Percentiles rank a stretch among this genome's conserved stretches.
phyloP scores from a whole-genome alignment of 441 rosid species.

The Erodium trifolium region DNA sequence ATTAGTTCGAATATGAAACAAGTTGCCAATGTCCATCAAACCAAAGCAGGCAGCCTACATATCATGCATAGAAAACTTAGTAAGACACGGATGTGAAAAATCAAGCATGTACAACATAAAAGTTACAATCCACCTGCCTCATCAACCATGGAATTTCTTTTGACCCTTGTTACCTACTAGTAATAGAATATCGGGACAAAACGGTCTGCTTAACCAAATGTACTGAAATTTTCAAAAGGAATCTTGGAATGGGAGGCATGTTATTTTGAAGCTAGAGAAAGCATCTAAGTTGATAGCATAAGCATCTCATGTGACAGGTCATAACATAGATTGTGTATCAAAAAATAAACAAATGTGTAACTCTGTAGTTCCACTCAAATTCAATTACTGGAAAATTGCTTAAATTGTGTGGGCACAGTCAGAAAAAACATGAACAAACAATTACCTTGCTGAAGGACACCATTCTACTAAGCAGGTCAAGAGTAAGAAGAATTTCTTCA shows the following conservation, averaged over 20 bases:
- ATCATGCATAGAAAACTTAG: conserved; percentile 17
- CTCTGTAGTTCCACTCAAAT: conserved; percentile 1
- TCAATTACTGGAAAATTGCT: conserved; percentile 1
- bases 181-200: background rate
- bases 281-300: background rate
- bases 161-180: background rate
- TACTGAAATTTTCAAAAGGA: background rate
- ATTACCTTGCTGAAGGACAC: conserved; percentile 74
- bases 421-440: conserved; percentile 12
- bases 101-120: background rate
- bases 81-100: conserved; percentile 18
- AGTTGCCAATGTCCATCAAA: conserved; percentile 55
- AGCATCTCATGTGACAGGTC: background rate
- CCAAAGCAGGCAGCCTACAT: conserved; percentile 66
- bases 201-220: background rate
- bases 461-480: conserved; percentile 73
- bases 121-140: background rate
- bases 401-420: background rate
- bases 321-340: conserved; percentile 1
- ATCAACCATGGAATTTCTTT: conserved; percentile 1
- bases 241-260: background rate
- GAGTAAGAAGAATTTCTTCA: conserved; percentile 47
- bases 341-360: background rate
- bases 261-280: background rate
- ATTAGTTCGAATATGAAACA: conserved; percentile 37